These are phyloP conservation scores for Liquidambar formosana DNA, from an alignment of 164 flowering plant species.

Conservation along the genomic window DNA sequence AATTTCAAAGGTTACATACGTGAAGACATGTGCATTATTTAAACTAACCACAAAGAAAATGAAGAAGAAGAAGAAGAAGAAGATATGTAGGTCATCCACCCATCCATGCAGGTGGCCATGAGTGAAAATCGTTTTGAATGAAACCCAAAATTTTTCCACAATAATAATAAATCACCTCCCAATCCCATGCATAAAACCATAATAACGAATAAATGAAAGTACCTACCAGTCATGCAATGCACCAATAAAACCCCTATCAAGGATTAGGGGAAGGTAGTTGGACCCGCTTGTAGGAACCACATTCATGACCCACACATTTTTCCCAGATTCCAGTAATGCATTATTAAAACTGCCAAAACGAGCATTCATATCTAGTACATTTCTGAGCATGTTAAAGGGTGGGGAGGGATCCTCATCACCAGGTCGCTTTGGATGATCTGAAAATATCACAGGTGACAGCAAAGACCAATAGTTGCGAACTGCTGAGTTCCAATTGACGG, in stretches of 20 bases:
- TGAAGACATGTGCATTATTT: no score
- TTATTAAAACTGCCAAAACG: slow-evolving; percentile 85
- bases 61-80: no score
- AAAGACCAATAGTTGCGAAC: slow-evolving; percentile 88
- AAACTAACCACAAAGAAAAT: no score
- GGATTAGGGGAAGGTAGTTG: slow-evolving; percentile 77
- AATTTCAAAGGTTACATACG: no score
- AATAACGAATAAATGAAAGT: neutral
- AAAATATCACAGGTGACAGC: slow-evolving; percentile 90
- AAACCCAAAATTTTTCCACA: no score
- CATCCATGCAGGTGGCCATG: no score
- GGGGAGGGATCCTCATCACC: slow-evolving; percentile 98
- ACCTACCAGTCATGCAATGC: slow-evolving; percentile 90
- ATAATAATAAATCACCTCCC: no score
- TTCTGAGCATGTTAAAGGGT: slow-evolving; percentile 92
- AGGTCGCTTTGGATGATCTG: slow-evolving; percentile 98
- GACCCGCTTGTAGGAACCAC: slow-evolving; percentile 78
- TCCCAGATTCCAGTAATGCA: slow-evolving; percentile 76
- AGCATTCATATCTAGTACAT: no score
- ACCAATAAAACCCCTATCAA: slow-evolving; percentile 87
- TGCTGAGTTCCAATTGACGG: slow-evolving; percentile 54
- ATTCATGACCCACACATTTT: slow-evolving; percentile 96
- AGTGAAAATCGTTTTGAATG: no score
- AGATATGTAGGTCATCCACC: no score
- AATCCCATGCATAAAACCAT: neutral